A percentile compares a stretch with the other conserved stretches of the same genome.
Evolutionary conservation across 768 basidiomycete species (phyloP).

Genomic region (Cantharellus anzutake): DNA sequence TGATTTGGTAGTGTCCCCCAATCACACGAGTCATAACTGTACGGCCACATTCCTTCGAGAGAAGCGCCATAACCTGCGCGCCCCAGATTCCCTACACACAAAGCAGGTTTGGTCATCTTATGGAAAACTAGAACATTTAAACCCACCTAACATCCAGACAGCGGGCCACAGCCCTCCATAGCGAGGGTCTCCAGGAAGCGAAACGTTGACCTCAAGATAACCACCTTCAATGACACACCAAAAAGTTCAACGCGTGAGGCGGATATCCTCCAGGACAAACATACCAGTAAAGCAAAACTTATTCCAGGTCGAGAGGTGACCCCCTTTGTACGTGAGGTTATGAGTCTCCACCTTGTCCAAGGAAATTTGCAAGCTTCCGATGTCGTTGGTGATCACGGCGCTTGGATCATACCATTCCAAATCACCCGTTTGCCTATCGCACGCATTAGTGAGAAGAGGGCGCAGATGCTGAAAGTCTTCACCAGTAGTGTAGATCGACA

Average conservation of each 20-base stretch:
- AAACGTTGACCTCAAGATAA: slow-evolving; percentile 25
- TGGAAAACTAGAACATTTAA: background rate
- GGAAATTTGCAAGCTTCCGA: slow-evolving; percentile 40
- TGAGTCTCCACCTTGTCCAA: slow-evolving; percentile 47
- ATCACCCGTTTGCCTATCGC: slow-evolving; percentile 38
- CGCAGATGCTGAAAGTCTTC: background rate
- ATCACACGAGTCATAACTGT: slow-evolving; percentile 69
- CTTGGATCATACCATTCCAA: slow-evolving; percentile 56
- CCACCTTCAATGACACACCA: background rate
- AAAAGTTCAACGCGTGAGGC: background rate
- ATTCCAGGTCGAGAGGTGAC: slow-evolving; percentile 48
- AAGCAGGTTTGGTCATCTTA: background rate
- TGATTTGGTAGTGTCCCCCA: slow-evolving; percentile 78
- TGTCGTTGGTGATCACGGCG: slow-evolving; percentile 1
- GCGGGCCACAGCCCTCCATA: slow-evolving; percentile 63
- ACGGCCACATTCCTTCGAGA: slow-evolving; percentile 48
- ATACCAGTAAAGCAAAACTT: slow-evolving; percentile 82
- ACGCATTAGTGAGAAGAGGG: background rate
- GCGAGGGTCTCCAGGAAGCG: slow-evolving; percentile 1
- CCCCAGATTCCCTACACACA: slow-evolving; percentile 58
- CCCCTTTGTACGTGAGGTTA: slow-evolving; percentile 45
- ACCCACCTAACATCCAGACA: slow-evolving; percentile 36
- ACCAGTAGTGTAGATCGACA: slow-evolving; percentile 53
- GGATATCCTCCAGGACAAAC: slow-evolving; percentile 21
- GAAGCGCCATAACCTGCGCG: slow-evolving; percentile 78